phyloP scores from a whole-genome alignment of 768 basidiomycete species.

The Rhodosporidiobolus odoratus region DNA sequence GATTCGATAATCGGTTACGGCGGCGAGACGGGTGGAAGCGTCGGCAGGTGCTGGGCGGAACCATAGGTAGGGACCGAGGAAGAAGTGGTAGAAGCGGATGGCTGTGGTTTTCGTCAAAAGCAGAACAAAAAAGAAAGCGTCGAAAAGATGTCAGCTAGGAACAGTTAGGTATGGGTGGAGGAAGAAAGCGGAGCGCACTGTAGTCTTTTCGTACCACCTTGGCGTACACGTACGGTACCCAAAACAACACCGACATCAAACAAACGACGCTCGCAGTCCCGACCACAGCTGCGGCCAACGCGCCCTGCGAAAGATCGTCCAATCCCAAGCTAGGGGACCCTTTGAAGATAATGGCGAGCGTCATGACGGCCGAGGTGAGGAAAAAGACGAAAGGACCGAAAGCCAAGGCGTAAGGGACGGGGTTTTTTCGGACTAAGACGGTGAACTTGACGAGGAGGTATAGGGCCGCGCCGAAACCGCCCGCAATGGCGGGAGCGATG shows the following conservation, averaged over 20 bases:
- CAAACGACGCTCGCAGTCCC: constrained; percentile 47
- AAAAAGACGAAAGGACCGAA: constrained; percentile 43
- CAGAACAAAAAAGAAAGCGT: not conserved
- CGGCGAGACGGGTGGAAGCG: constrained; percentile 37
- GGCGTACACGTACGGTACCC: constrained; percentile 49
- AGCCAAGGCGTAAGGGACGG: constrained; percentile 44
- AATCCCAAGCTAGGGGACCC: constrained; percentile 49
- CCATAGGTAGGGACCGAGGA: constrained; percentile 50
- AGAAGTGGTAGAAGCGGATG: constrained; percentile 49
- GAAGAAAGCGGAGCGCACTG: constrained; percentile 35
- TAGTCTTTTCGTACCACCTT: constrained; percentile 50
- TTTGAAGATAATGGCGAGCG: constrained; percentile 50
- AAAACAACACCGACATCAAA: constrained; percentile 47
- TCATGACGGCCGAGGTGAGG: constrained; percentile 44
- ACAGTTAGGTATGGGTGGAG: not conserved
- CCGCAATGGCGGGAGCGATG: constrained; percentile 46
- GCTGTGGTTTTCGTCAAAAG: no score
- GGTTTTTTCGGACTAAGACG: constrained; percentile 42
- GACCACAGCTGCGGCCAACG: constrained; percentile 47
- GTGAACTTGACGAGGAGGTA: constrained; percentile 45
- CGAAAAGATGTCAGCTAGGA: not conserved
- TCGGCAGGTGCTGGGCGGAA: constrained; percentile 46
- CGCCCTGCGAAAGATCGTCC: constrained; percentile 42
- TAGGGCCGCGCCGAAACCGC: constrained; percentile 46
- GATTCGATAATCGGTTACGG: constrained; percentile 47